These are phyloP conservation scores for Penicillium sp. DNA, from an alignment of 2,329 filamentous ascomycete genomes.

Conservation along the genomic window DNA sequence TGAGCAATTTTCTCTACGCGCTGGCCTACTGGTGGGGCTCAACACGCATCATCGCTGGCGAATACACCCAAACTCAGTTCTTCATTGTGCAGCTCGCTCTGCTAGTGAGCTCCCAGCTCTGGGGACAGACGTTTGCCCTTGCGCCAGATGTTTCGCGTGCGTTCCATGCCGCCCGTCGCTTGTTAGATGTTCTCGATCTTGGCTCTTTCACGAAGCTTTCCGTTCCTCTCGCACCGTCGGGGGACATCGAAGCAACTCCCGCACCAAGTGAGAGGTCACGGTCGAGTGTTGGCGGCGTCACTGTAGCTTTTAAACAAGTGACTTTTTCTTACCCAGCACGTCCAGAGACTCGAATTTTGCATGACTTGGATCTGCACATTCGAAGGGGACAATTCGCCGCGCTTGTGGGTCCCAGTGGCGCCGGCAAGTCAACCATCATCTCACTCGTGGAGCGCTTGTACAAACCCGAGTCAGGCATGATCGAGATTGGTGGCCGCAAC, in stretches of 20 bases:
- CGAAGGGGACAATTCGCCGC: conserved; percentile 43
- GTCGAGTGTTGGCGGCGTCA: conserved; percentile 28
- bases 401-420: conserved; percentile 67
- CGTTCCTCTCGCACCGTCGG: not conserved
- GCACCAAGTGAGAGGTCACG: not conserved
- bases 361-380: conserved; percentile 59
- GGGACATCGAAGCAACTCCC: conserved; percentile 4
- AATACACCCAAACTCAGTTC: conserved; percentile 67
- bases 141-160: conserved; percentile 71
- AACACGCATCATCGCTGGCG: conserved; percentile 65
- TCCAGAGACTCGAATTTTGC: conserved; percentile 59
- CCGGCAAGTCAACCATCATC: conserved; percentile 68
- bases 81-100: conserved; percentile 71
- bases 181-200: conserved; percentile 46
- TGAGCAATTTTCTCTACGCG: conserved; percentile 68
- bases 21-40: conserved; percentile 80
- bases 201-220: conserved; percentile 17
- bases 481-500: conserved; percentile 54
- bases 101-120: conserved; percentile 70
- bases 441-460: conserved; percentile 59
- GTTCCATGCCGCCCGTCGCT: conserved; percentile 59
- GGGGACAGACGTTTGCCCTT: conserved; percentile 71
- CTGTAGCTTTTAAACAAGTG: conserved; percentile 59
- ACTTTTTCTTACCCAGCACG: conserved; percentile 67
- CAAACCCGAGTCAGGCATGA: conserved; percentile 49